Base-by-base conservation (phyloP, 106 monocot genomes). In the Dioscorea alata region DNA sequence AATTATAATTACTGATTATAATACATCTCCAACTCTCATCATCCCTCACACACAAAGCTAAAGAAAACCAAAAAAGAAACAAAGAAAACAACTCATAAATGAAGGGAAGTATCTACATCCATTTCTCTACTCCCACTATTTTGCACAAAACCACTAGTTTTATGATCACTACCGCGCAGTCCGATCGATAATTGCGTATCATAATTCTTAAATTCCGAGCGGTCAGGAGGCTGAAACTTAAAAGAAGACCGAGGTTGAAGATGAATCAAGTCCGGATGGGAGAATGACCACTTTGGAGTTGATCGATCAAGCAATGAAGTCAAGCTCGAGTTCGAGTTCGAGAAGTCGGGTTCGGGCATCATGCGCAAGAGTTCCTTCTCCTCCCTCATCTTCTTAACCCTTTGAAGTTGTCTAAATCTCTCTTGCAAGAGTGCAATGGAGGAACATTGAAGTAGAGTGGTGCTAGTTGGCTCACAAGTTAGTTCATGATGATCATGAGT, bases 71-170 rank as follows among this genome's bases (percentile, higher is more conserved):
- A 28, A 28, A 28, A 28, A 28, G 3, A 1, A 28, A 28, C 1
- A 28, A 28, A 28, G 1, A 28, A 28, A 28, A 56, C 0, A 56
- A 32, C 35, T 83, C 71, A 88, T 74, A 92, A 80, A 77, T 89
- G 89, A 79, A 93, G 93, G 20, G 89, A 81, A 32, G 89, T 93
- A 67, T 93, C 89, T 8, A 93, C 83, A n/a, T 75, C 80, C 20
- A 25, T 68, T 24, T 69, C 54, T 23, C 67, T 62, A 48, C 31
- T 49, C 20, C 13, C 48, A 48, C 20, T 10, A 48, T 17, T 23
- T 13, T 15, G 50, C 28, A 24, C 28, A 12, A 8, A 42, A 42
- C 6, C 42, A 42, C 10, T 42, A 42, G 28, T 1, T 28, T 42
- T 42, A 42, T 59, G 59, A 19, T 68, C 54, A 14, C 48, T 57